Evolutionary conservation across 139 green algal species (phyloP).

Genomic region (Chlorella sp.): DNA sequence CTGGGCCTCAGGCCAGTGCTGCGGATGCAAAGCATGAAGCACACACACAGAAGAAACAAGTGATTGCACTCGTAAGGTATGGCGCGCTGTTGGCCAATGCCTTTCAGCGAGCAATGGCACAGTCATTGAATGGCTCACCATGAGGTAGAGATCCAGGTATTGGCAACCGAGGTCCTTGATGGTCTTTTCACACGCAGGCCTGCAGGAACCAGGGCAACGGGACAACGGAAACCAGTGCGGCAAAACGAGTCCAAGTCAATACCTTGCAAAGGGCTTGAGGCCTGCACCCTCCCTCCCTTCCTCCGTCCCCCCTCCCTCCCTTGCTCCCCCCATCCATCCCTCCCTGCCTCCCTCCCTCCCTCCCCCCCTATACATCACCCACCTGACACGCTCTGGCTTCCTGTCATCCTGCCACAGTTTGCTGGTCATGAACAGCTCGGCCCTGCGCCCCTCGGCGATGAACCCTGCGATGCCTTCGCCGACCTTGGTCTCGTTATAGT

Average conservation of each 20-base stretch:
- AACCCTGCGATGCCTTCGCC: slow-evolving; percentile 60
- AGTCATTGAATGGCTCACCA: slow-evolving; percentile 38
- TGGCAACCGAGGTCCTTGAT: slow-evolving; percentile 4
- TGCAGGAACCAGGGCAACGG: background rate
- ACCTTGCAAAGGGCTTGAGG: too few species aligned
- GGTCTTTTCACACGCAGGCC: slow-evolving; percentile 13
- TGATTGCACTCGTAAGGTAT: too few species aligned
- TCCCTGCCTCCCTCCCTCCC: background rate
- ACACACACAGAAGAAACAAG: background rate
- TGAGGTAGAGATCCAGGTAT: slow-evolving; percentile 66
- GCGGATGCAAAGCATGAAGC: slow-evolving; percentile 55
- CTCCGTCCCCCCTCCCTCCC: too few species aligned
- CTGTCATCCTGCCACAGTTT: slow-evolving; percentile 78
- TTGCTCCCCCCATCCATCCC: too few species aligned
- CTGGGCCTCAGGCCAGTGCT: slow-evolving; percentile 82
- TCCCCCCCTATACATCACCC: slow-evolving; percentile 1
- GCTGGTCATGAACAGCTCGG: slow-evolving; percentile 72
- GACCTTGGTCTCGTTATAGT: slow-evolving; percentile 63
- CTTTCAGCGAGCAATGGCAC: too few species aligned
- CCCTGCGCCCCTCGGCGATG: slow-evolving; percentile 22
- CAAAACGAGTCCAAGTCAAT: too few species aligned
- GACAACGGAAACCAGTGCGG: too few species aligned
- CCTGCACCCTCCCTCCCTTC: too few species aligned
- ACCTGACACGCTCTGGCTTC: slow-evolving; percentile 50
- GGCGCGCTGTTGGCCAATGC: too few species aligned